Evolutionary conservation across 2,329 filamentous ascomycete genomes (phyloP), one percentile per base, ranked within the genome.

Genomic region (Microthyrium microscopicum): DNA sequence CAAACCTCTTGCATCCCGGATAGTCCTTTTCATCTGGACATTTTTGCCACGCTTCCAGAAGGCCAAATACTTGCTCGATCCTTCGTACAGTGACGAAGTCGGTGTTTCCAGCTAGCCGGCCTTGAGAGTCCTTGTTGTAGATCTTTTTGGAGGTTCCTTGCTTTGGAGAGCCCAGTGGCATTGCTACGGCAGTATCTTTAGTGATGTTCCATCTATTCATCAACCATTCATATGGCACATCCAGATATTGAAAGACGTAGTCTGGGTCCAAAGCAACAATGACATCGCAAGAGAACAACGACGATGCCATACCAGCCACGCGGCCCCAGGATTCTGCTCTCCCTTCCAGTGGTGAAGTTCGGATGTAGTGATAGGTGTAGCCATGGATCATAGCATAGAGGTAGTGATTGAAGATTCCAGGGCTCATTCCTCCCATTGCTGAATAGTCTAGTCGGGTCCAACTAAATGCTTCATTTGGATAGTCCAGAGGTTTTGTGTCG

Each of bases 211-310:
- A 64, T 26, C 57, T 51, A 41, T 60, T 61, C 42, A 65, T 52
- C 5, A 65, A 51, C 55, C 58, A 64, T 45, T 65, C 61, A 12
- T 63, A 37, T 3, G 61, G 60, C 1, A 65, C 42, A 21, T 61
- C 50, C 1, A 55, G 51, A 34, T 62, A 49, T 1, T 51, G 46
- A 33, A 63, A 51, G 5, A 55, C 50, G 13, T 52, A 56, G 38
- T 65, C 61, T 17, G 57, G 53, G 41, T 65, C 61, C 33, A 64
- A 42, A 28, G 58, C 57, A 29, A 64, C 46, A 16, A 64, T 54
- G 5, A 60, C 54, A 4, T 55, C 46, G 43, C 64, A 57, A 1
- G 49, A 39, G 17, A 49, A 45, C 2, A 62, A 45, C 2, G 57
- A 50, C 15, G 58, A 46, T 24, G 49, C 46, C 18, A 62, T 45